These are phyloP conservation scores for Pseudohyphozyma bogoriensis DNA, from an alignment of 768 basidiomycete species.

Conservation along the genomic window DNA sequence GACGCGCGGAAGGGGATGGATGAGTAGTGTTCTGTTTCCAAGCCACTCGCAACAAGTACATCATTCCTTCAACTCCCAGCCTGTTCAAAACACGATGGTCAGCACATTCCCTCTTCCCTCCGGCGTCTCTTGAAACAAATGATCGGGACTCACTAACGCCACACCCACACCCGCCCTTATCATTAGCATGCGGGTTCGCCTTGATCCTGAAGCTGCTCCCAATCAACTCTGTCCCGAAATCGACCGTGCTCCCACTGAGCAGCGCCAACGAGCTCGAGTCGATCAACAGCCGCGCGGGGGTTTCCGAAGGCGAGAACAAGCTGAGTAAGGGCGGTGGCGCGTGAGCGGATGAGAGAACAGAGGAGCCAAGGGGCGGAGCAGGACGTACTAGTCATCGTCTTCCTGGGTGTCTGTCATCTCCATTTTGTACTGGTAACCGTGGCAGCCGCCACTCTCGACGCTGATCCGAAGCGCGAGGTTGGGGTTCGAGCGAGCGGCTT, in stretches of 20 bases:
- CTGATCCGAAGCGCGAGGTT: slow-evolving; percentile 64
- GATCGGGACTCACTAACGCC: slow-evolving; percentile 47
- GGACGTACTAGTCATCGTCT: slow-evolving; percentile 73
- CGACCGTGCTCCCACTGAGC: slow-evolving; percentile 77
- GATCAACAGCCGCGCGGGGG: slow-evolving; percentile 48
- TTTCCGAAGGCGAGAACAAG: slow-evolving; percentile 37
- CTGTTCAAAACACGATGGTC: not conserved
- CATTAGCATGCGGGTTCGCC: slow-evolving; percentile 75
- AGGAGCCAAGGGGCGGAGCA: not conserved
- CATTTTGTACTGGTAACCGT: slow-evolving; percentile 95
- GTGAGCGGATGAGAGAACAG: not conserved
- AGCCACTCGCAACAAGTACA: too few species aligned
- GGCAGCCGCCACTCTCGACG: slow-evolving; percentile 91
- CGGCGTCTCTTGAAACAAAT: not conserved
- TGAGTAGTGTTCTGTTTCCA: too few species aligned
- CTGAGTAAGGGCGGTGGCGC: slow-evolving; percentile 3
- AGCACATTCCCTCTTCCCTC: not conserved
- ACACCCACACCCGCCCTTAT: slow-evolving; percentile 84
- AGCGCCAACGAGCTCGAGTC: slow-evolving; percentile 77
- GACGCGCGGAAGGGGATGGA: too few species aligned
- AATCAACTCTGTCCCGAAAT: slow-evolving; percentile 88
- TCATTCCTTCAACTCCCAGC: slow-evolving; percentile 27
- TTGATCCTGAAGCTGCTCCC: slow-evolving; percentile 76
- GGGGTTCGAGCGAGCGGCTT: slow-evolving; percentile 35
- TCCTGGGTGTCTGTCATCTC: slow-evolving; percentile 55